Conservation (phyloP, 2,329 filamentous ascomycete genomes). For the Neofusicoccum umdonicola region DNA sequence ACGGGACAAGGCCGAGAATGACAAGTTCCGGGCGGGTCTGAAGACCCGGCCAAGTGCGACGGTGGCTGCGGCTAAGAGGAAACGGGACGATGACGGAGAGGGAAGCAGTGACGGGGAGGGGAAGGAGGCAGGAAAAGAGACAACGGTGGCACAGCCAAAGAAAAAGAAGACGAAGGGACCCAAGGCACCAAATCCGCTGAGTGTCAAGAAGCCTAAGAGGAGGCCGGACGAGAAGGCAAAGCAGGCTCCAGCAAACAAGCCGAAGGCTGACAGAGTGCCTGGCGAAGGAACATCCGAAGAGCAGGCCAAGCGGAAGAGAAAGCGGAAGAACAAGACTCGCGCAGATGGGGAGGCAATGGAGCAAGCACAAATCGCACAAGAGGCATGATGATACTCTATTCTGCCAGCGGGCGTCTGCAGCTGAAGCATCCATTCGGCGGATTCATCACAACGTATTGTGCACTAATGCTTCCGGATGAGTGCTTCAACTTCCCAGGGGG, state of each 20-base stretch:
- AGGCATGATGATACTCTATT: constrained; percentile 1
- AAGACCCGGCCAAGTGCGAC: constrained; percentile 40
- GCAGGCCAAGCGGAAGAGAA: constrained; percentile 36
- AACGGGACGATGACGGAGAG: constrained; percentile 50
- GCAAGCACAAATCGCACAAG: background rate
- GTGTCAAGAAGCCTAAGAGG: constrained; percentile 58
- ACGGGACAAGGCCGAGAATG: constrained; percentile 66
- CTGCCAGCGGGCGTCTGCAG: background rate
- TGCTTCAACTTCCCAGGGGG: too few species aligned
- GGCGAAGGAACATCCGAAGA: constrained; percentile 24
- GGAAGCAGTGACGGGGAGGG: constrained; percentile 27
- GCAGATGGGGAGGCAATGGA: constrained; percentile 23
- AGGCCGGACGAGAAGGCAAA: constrained; percentile 8
- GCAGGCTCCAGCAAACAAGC: constrained; percentile 15
- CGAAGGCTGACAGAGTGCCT: constrained; percentile 19
- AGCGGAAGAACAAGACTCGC: constrained; percentile 39
- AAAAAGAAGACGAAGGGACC: constrained; percentile 57
- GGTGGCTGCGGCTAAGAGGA: constrained; percentile 33
- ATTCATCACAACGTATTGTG: too few species aligned
- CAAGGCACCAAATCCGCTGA: constrained; percentile 69
- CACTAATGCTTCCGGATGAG: too few species aligned
- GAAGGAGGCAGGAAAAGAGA: constrained; percentile 28
- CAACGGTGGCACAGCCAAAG: constrained; percentile 39
- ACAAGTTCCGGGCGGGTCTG: constrained; percentile 71
- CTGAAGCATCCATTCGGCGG: too few species aligned